Base-by-base conservation (phyloP, 2,329 filamentous ascomycete species). In the Taxawa tesnikishii region DNA sequence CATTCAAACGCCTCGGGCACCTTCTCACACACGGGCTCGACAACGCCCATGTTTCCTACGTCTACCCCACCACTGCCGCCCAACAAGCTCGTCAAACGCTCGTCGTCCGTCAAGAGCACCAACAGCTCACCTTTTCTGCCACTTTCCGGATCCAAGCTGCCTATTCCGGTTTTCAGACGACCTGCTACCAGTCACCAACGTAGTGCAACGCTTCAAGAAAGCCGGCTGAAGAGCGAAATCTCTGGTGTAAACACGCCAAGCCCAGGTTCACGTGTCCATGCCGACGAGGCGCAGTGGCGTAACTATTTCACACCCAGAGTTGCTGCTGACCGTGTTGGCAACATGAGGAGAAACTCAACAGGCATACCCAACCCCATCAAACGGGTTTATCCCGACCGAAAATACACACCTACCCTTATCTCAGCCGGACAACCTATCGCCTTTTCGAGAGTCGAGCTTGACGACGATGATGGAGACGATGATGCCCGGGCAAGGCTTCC, bases 131-230 rank as follows among this genome's bases (percentile, higher is more conserved):
- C 56, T 9, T 49, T 59, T 26, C 64, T 62, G 62, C 65, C 41
- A n/a, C n/a, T n/a, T 11, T 32, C 75, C 18, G 72, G 60, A 41
- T 69, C 75, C 29, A 72, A 79, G 46, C 62, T 80, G 39, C 71
- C 75, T 43, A 59, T 80, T 39, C 69, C 74, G 3, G 74, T 70
- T 14, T 66, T 87, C 37, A 73, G 78, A 37, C 66, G 81, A 44
- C 82, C 82, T 32, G 79, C 79, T 28, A 87, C 82, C 12, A 85
- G 81, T 52, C 80, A 85, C 48, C 79, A 87, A 51, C 68, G 82
- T 45, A 80, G 78, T 28, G 75, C 73, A 19, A 83, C 78, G 1
- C 59, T 83, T 16, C 73, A 81, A 43, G 46, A 48, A 12, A 36
- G 36, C 8, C 33, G 33, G 11, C 26, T 31, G 9, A 26, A 33